These are phyloP conservation scores for Leptosphaerulina australis DNA, from an alignment of 2,329 filamentous ascomycete species.

Conservation along the genomic window DNA sequence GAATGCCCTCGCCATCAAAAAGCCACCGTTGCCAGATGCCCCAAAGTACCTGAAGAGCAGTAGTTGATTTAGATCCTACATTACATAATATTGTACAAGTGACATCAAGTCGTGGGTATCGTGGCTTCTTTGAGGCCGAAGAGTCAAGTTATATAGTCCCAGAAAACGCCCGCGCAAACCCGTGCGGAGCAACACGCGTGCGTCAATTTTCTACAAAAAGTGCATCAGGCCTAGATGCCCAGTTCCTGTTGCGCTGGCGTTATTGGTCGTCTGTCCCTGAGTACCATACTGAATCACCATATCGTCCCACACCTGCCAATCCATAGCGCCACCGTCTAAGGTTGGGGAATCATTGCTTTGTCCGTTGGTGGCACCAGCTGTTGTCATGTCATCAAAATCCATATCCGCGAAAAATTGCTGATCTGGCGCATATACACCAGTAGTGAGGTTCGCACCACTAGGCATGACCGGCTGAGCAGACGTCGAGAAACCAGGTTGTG, in stretches of 20 bases:
- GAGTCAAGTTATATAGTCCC: constrained; percentile 2
- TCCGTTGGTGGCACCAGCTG: constrained; percentile 26
- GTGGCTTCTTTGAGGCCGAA: background rate
- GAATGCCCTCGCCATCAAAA: background rate
- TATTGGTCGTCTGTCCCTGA: constrained; percentile 36
- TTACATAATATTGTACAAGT: constrained; percentile 8
- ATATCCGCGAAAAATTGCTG: constrained; percentile 2
- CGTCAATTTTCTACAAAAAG: constrained; percentile 1
- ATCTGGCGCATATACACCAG: background rate
- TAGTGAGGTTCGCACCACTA: background rate
- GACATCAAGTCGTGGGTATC: constrained; percentile 11
- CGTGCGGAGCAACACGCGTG: background rate
- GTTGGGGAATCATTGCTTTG: constrained; percentile 27
- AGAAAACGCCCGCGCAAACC: background rate
- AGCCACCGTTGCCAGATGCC: background rate
- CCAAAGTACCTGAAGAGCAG: background rate
- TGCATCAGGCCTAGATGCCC: constrained; percentile 17
- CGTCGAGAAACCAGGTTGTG: constrained; percentile 1
- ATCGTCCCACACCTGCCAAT: constrained; percentile 58
- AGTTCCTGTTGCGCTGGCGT: background rate
- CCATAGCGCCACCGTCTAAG: constrained; percentile 50
- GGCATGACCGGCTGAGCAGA: constrained; percentile 9
- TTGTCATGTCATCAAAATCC: constrained; percentile 10
- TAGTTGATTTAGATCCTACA: background rate
- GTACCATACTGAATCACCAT: constrained; percentile 55